Percentiles rank a stretch among this genome's conserved stretches.
Conservation (phyloP, 306 rosid genomes). For the Cucurbita argyrosperma region DNA sequence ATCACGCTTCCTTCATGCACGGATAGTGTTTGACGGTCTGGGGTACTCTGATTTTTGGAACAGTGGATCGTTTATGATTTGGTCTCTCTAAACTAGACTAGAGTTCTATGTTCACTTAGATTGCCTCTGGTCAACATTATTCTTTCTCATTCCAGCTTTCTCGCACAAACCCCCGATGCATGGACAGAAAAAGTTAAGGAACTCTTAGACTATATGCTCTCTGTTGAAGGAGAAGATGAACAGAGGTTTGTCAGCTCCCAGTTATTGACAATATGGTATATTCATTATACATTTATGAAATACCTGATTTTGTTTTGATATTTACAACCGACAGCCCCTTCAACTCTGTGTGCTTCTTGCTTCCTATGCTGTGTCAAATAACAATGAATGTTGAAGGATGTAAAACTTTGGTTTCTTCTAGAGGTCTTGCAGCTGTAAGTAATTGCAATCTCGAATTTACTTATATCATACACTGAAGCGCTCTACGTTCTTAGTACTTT, state of each 20-base stretch:
- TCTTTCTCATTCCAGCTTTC: slow-evolving; percentile 46
- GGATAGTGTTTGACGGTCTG: no score
- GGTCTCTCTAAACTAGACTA: not conserved
- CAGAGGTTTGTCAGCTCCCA: slow-evolving; percentile 41
- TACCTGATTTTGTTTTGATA: not conserved
- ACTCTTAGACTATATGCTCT: slow-evolving; percentile 65
- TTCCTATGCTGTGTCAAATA: slow-evolving; percentile 73
- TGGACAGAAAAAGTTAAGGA: slow-evolving; percentile 59
- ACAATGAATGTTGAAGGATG: slow-evolving; percentile 74
- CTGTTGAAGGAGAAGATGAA: slow-evolving; percentile 76
- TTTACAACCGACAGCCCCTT: slow-evolving; percentile 58
- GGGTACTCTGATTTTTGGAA: not conserved
- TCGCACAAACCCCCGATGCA: slow-evolving; percentile 82
- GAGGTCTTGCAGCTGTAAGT: slow-evolving; percentile 70
- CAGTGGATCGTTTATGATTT: not conserved
- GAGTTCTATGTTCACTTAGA: not conserved
- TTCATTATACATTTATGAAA: not conserved
- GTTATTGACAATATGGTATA: not conserved
- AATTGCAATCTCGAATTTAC: not conserved
- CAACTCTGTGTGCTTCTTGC: slow-evolving; percentile 63
- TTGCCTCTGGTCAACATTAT: not conserved
- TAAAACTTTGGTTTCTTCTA: slow-evolving; percentile 42
- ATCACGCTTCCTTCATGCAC: no score
- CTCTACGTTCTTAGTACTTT: not conserved
- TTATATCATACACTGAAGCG: not conserved